Base-by-base conservation (phyloP, 2,329 filamentous ascomycete genomes). In the Diaporthe batatas region DNA sequence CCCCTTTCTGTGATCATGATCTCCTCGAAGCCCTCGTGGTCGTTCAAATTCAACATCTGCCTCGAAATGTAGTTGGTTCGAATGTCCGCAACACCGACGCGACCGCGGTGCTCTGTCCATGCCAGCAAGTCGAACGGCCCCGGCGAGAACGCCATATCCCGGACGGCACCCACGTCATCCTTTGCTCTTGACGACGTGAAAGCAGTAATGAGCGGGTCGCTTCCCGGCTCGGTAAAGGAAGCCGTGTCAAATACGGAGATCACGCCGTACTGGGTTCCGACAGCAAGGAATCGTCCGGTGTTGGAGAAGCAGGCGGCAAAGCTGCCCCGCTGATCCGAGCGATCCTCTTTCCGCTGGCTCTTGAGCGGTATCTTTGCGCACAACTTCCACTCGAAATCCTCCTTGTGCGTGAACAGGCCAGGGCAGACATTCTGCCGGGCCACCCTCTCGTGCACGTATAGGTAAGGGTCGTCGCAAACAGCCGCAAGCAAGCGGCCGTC, bases 121-220 rank as follows among this genome's bases (percentile, higher is more conserved):
- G 97, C 93, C 53, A 99, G 85, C 23, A 99, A 89, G 79, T 98
- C 96, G 86, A 92, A 96, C 0, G 95, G 94, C 1, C 93, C 93
- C 0, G 96, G 95, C 6, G 94, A 95, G 80, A 99, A 99, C 1
- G 92, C 89, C 93, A 98, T 97, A 74, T 95, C 94, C 75, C 96
- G 90, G 69, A 98, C 91, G 42, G 96, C 95, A 55, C 96, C 96
- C 25, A 89, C 87, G 29, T 90, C 88, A n/a, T 86, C 87, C 73
- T 89, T 88, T 0, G 94, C 90, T 74, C 94, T 87, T 0, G 95
- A 95, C 21, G 95, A 95, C 72, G 89, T 89, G 78, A 98, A 94
- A 11, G 92, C 89, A 29, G 91, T 92, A 49, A 98, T 83, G 59
- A 97, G 88, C 0, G 93, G 88, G 73, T 93, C 88, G 68, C 80